Evolutionary conservation across 352 stramenopile genomes (phyloP), one percentile per base, ranked within the genome.

Genomic region (Thalassiosira mediterranea): DNA sequence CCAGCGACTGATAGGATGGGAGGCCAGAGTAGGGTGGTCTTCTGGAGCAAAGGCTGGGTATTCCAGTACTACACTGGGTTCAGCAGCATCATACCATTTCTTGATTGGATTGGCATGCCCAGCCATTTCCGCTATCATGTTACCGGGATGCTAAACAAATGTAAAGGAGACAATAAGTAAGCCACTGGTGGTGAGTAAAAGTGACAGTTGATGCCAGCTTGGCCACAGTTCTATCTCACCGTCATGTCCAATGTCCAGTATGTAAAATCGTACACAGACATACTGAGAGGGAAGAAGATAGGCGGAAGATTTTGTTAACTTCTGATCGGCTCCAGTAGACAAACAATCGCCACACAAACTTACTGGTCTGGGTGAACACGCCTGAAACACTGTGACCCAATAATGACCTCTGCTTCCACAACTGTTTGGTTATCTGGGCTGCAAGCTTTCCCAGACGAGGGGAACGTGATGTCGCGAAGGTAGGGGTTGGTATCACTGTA

Each of bases 261-360:
- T 17, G 81, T 87, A 23, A 87, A 81, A 31, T 89, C 78, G 28
- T 79, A 86, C 1, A 88, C 79, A 58, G 58, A 74, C 57, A 82
- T 51, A 47, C 59, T 68, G 28, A 56, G 2, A 17, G 25, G 32
- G 31, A 32, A 8, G 37, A 13, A 52, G 13, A n/a, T n/a, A n/a
- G n/a, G n/a, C n/a, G n/a, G n/a, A n/a, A n/a, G n/a, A n/a, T n/a
- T n/a, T n/a, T n/a, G n/a, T n/a, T n/a, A n/a, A n/a, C n/a, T n/a
- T n/a, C n/a, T n/a, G n/a, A n/a, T n/a, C n/a, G n/a, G n/a, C n/a
- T n/a, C n/a, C n/a, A n/a, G n/a, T n/a, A n/a, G n/a, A n/a, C n/a
- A n/a, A n/a, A n/a, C n/a, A n/a, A n/a, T n/a, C n/a, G n/a, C n/a
- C n/a, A n/a, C n/a, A n/a, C n/a, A 62, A 4, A 21, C 21, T 23